Base-by-base conservation (phyloP, 2,329 filamentous ascomycete genomes). In the Chaetomiaceae sp. region DNA sequence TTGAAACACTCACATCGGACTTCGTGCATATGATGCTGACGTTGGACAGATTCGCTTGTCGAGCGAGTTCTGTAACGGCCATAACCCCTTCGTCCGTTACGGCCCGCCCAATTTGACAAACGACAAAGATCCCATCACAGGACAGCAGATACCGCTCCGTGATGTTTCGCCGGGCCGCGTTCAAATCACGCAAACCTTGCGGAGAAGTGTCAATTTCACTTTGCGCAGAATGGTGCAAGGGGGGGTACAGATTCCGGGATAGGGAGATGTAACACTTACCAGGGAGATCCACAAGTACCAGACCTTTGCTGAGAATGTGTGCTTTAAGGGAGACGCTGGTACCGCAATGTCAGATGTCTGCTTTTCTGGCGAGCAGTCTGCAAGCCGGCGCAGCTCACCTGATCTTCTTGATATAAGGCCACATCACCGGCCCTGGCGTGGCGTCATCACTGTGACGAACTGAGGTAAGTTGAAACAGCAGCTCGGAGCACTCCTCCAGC, bases 221-320 rank as follows among this genome's bases (percentile, higher is more conserved):
- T 24, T 5, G 9, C 22, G 22, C 22, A 9, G 22, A 24, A 24
- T 9, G n/a, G n/a, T n/a, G n/a, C 22, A 9, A 24, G 22, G 22
- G 22, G 22, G 6, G 5, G 22, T 24, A n/a, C 9, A 9, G 22
- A 24, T 6, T 5, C 22, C 22, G 22, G 22, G 22, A 24, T n/a
- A n/a, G n/a, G 22, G 12, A 38, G 15, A 50, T 56, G 18, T 24
- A 24, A 24, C n/a, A n/a, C n/a, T 24, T 61, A 72, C 70, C 71
- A 20, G 72, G 72, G 15, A 76, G 64, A 47, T 76, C 72, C 0
- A 71, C 71, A 6, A 76, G 62, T 4, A 74, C 56, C 1, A 75
- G 61, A 0, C 72, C 73, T 43, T 67, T 70, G 46, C 69, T 72
- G 8, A 76, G 54, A 15, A 75, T 72, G 48, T 72, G 58, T 0